Base-by-base conservation (phyloP, 2,329 filamentous ascomycete species). In the Aspergillus sp. region DNA sequence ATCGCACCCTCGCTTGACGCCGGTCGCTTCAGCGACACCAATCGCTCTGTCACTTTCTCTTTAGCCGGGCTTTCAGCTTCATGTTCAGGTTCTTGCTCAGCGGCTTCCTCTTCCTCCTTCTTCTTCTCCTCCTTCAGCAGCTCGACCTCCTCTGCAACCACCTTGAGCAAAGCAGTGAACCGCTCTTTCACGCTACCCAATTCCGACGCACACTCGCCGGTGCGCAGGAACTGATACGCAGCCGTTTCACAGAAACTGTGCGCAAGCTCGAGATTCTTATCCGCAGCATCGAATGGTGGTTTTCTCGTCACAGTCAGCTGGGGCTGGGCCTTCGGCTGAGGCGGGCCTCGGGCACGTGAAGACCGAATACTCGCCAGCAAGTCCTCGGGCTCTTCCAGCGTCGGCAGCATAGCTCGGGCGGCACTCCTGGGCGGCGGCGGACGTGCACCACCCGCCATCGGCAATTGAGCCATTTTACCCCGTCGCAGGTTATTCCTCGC, bases 191-290 rank as follows among this genome's bases (percentile, higher is more conserved):
- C 88, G 47, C 86, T 87, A 25, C 81, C 79, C 40, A 96, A 82
- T 72, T 96, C 91, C 17, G 85, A 83, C n/a, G 80, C 83, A 74
- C 93, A 96, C 68, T 95, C 89, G 11, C 92, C 93, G 53, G 92
- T 89, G 23, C 93, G 86, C n/a, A 97, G 80, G 60, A 95, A 91
- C 68, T 96, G 90, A 69, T 96, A 92, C 0, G 93, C 93, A 3
- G 90, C 93, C 54, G 87, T 87, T 76, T 97, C 93, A 71, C 90
- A 96, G 66, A 92, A 84, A 56, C 83, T 83, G 72, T 96, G 91
- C 5, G 91, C 89, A 62, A 85, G 84, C 70, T 96, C 92, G 25
- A 97, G 79, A 1, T 85, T 84, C 70, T 89, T 90, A 70, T 96
- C 92, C 1, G 92, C 81, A 45, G 85, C 81, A 63, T 96, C 90